These are phyloP conservation scores for Grifola frondosa DNA, from an alignment of 1,284 basidiomycete genomes.

Conservation along the genomic window DNA sequence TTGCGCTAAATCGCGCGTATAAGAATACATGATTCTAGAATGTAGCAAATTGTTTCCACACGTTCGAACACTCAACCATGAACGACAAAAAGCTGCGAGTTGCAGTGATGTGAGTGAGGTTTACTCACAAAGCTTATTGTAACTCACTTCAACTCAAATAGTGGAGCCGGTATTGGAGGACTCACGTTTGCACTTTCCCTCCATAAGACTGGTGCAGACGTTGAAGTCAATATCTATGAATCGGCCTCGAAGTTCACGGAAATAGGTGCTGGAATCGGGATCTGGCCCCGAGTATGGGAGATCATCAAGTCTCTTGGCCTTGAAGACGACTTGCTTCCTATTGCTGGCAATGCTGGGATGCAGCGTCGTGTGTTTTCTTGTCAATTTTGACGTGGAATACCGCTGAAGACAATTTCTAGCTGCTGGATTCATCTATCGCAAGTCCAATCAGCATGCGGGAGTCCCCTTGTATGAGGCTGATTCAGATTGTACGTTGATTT, in stretches of 20 bases:
- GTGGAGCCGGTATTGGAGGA: constrained; percentile 41
- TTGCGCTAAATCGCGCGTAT: too few relatives aligned
- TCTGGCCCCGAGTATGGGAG: constrained; percentile 28
- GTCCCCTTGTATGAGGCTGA: constrained; percentile 1
- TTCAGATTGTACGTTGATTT: constrained; percentile 12
- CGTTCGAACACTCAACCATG: too few relatives aligned
- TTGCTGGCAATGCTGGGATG: constrained; percentile 29
- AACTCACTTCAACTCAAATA: too few relatives aligned
- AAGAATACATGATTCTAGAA: too few relatives aligned
- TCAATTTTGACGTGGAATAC: too few relatives aligned
- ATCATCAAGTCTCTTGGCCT: constrained; percentile 24
- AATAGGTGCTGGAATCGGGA: constrained; percentile 40
- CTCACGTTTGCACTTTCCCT: constrained; percentile 37
- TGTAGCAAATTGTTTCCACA: too few relatives aligned
- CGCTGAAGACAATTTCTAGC: too few relatives aligned
- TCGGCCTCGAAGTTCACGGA: constrained; percentile 36
- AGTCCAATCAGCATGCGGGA: constrained; percentile 35
- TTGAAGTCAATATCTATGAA: constrained; percentile 45
- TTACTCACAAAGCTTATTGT: too few relatives aligned
- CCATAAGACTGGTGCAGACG: constrained; percentile 33
- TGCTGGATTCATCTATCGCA: constrained; percentile 44
- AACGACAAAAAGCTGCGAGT: too few relatives aligned
- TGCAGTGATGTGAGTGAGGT: too few relatives aligned
- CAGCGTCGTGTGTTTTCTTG: constrained; percentile 2
- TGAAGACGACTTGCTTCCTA: constrained; percentile 15